Evolutionary conservation across 1,139 yeast species (phyloP).

Genomic region (Blastobotrys persicus): DNA sequence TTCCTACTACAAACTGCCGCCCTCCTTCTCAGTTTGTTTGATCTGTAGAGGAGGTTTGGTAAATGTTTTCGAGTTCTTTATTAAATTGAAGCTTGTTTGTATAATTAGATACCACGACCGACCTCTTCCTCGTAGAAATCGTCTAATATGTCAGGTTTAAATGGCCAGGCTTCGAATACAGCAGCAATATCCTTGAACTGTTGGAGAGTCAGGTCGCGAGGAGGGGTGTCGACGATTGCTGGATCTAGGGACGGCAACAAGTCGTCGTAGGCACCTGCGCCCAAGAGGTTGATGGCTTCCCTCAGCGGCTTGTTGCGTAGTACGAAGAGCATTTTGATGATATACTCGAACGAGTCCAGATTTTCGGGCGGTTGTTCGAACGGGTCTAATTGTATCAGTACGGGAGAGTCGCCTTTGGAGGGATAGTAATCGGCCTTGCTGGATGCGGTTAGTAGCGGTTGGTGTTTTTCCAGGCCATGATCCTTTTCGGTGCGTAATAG

Average conservation of each 20-base stretch:
- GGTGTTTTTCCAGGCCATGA: conserved; percentile 5
- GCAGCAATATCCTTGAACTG: conserved; percentile 54
- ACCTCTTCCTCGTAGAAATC: conserved; percentile 40
- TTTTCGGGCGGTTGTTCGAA: conserved; percentile 34
- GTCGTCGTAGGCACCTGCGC: conserved; percentile 76
- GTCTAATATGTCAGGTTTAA: conserved; percentile 62
- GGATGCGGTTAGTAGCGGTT: not conserved
- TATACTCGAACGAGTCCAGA: conserved; percentile 62
- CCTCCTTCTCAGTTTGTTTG: too few species aligned
- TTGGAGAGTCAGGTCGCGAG: conserved; percentile 50
- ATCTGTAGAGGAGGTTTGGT: too few species aligned
- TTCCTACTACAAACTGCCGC: too few species aligned
- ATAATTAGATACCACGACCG: not conserved
- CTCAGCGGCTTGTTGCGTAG: conserved; percentile 48
- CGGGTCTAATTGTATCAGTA: conserved; percentile 31
- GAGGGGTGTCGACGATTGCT: conserved; percentile 46
- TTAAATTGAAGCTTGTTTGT: too few species aligned
- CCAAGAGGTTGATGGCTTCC: conserved; percentile 55
- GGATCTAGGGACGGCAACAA: conserved; percentile 47
- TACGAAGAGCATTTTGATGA: conserved; percentile 63
- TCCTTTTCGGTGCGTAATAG: conserved; percentile 9
- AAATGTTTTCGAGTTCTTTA: too few species aligned
- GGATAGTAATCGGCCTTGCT: conserved; percentile 14
- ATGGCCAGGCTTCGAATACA: conserved; percentile 74
- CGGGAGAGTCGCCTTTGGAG: conserved; percentile 19